Percentiles rank a stretch among this genome's conserved stretches.
Conservation (phyloP, 768 basidiomycete species). For the Fibroporia radiculosa region DNA sequence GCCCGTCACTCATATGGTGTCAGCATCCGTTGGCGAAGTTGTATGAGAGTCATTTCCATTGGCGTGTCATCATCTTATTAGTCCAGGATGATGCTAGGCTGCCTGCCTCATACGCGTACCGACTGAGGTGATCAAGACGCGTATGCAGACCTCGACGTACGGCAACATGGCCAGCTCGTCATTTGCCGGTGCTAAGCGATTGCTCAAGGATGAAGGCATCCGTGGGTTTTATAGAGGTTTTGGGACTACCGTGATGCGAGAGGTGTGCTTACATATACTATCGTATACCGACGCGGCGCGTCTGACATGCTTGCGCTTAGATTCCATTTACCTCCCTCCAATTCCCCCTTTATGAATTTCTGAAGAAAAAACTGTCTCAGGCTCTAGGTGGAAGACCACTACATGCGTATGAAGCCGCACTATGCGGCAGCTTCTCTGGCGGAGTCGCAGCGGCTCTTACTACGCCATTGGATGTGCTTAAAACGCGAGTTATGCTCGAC, state of each 20-base stretch:
- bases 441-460: constrained; percentile 85
- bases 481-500: constrained; percentile 96
- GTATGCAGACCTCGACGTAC: constrained; percentile 82
- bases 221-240: constrained; percentile 87
- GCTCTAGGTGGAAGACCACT: constrained; percentile 47
- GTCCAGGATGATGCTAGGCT: constrained; percentile 34
- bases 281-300: neutral
- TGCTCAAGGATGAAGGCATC: constrained; percentile 56
- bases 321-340: constrained; percentile 96
- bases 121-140: constrained; percentile 93
- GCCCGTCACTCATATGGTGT: constrained; percentile 55
- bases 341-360: constrained; percentile 88
- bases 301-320: constrained; percentile 31
- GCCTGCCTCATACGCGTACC: constrained; percentile 93
- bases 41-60: constrained; percentile 24
- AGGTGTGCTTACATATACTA: constrained; percentile 29
- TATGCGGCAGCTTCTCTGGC: constrained; percentile 88
- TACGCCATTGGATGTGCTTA: constrained; percentile 93
- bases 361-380: constrained; percentile 63
- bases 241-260: constrained; percentile 66
- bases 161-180: constrained; percentile 50
- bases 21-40: constrained; percentile 46
- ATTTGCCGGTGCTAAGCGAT: constrained; percentile 45
- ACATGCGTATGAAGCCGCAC: constrained; percentile 68
- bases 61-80: constrained; percentile 4